Conservation (phyloP, 106 monocot genomes). For the Allium cepa region DNA sequence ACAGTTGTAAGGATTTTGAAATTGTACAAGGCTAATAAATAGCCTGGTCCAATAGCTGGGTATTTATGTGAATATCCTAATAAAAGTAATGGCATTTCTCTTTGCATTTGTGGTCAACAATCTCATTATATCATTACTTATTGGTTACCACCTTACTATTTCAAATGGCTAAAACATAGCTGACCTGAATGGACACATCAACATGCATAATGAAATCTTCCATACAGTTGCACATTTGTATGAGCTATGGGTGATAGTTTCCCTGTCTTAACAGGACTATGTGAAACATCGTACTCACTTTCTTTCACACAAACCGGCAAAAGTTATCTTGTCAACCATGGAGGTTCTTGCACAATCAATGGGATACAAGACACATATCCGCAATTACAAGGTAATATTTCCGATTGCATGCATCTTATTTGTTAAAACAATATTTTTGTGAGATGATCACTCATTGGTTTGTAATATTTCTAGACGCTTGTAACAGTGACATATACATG, state of each 20-base stretch:
- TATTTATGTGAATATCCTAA: too few species aligned
- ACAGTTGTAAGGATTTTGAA: too few species aligned
- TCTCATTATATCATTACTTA: not conserved
- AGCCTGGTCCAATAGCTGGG: too few species aligned
- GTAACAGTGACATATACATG: too few species aligned
- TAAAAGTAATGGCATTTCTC: not conserved
- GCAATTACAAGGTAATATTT: slow-evolving; percentile 74
- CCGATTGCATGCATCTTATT: not conserved
- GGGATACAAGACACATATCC: slow-evolving; percentile 98
- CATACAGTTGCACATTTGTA: not conserved
- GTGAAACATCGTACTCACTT: slow-evolving; percentile 60
- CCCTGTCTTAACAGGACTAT: slow-evolving; percentile 32
- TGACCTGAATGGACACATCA: not conserved
- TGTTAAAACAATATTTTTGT: too few species aligned
- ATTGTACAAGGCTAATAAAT: too few species aligned
- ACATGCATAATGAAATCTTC: not conserved
- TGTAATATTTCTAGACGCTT: too few species aligned
- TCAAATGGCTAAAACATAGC: not conserved
- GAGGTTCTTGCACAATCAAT: slow-evolving; percentile 96
- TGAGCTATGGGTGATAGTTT: not conserved
- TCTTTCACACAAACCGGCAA: slow-evolving; percentile 78
- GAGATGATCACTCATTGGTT: too few species aligned
- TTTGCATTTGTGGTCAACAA: not conserved
- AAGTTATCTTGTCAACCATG: slow-evolving; percentile 78
- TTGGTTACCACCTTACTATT: not conserved